Evolutionary conservation across 2,329 filamentous ascomycete species (phyloP), one percentile per base, ranked within the genome.

Genomic region (Cadophora sp.): DNA sequence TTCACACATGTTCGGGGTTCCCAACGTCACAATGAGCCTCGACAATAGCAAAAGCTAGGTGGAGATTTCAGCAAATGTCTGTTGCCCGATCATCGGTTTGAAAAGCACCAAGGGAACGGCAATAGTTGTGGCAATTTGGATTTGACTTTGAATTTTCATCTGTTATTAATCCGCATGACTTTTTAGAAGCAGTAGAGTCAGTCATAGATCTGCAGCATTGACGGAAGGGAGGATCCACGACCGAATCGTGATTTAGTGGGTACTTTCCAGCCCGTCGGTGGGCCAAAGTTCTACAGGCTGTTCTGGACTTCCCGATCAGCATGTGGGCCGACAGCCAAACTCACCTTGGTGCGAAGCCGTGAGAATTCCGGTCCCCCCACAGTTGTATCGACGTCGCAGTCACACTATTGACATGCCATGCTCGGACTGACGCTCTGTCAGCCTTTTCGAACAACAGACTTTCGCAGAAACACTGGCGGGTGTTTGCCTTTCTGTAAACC

Each of bases 291-390:
- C 29, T 55, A 34, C 29, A 48, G 46, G 48, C 61, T 53, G 61
- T 46, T 53, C 61, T 63, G 61, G 61, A 63, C 50, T 53, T 51
- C 31, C 50, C n/a, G 61, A 63, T 63, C 61, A 63, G 29, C 61
- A 63, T 53, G 59, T 62, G 59, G 40, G 59, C 27, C 61, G 61
- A 27, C 50, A 53, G 29, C 29, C 60, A 34, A 34, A 37, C 12
- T 46, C 29, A 34, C 31, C 29, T 58, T 60, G 37, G 26, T 48
- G 37, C 37, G 40, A 31, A 29, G 37, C 59, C 43, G 11, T 62
- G 37, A 29, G 43, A 24, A 31, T 31, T 12, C 37, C 40, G 59
- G 29, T 50, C 14, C 59, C 46, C 40, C 56, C 55, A 37, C 55
- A 37, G 43, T 48, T 48, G 43, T 48, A 48, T 48, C 43, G n/a